Conservation (phyloP, 2,329 filamentous ascomycete species). For the Colletotrichum gloeosporioides region DNA sequence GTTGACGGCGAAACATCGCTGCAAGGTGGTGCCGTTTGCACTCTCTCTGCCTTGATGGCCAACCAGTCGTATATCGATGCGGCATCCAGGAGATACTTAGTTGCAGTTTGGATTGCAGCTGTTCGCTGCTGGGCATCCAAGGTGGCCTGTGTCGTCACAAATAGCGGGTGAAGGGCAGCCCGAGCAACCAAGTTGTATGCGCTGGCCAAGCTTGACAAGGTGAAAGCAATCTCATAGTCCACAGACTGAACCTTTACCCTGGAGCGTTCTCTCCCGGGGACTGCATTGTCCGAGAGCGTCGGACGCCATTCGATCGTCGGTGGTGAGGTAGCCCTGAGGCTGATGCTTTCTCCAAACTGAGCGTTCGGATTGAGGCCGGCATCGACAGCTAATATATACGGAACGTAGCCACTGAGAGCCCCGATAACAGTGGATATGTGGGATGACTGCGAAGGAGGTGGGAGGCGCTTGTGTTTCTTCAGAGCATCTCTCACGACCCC, state of each 20-base stretch:
- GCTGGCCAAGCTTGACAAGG: conserved; percentile 77
- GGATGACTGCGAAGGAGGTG: conserved; percentile 70
- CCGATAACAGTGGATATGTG: conserved; percentile 75
- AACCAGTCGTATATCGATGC: conserved; percentile 80
- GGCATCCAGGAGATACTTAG: conserved; percentile 78
- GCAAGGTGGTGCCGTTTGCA: conserved; percentile 48
- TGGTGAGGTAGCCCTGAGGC: conserved; percentile 65
- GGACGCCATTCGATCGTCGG: conserved; percentile 84
- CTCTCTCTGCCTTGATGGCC: conserved; percentile 56
- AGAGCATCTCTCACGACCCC: conserved; percentile 82
- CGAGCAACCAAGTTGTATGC: conserved; percentile 77
- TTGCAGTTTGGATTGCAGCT: conserved; percentile 73
- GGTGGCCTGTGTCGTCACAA: conserved; percentile 67
- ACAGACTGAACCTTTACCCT: conserved; percentile 76
- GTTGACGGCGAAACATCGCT: conserved; percentile 59
- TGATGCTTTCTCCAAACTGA: conserved; percentile 65
- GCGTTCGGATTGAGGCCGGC: conserved; percentile 67
- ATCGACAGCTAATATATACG: conserved; percentile 82
- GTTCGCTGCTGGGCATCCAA: conserved; percentile 70
- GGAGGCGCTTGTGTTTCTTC: conserved; percentile 89
- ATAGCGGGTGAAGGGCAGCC: conserved; percentile 73
- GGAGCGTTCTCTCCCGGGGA: conserved; percentile 68
- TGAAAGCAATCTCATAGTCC: conserved; percentile 84
- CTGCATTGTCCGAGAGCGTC: conserved; percentile 70
- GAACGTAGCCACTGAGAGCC: conserved; percentile 78